Percentiles rank a stretch among this genome's conserved stretches.
These are phyloP conservation scores for Delonix regia DNA, from an alignment of 306 rosid species.

Conservation along the genomic window DNA sequence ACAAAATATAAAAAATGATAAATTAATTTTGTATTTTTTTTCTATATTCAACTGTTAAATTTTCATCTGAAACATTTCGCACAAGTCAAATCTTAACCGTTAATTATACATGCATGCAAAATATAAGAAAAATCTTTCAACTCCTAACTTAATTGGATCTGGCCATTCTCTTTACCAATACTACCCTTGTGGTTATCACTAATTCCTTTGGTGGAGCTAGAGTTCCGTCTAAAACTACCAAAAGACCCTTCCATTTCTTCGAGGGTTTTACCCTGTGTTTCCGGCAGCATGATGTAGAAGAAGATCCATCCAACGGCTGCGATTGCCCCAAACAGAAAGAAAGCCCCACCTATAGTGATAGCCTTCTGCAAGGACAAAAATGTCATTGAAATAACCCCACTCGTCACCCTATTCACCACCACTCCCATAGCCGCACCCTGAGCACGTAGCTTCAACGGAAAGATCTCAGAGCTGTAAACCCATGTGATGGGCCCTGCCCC, in stretches of 20 bases:
- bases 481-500: slow-evolving; percentile 87
- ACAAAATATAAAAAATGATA: no score
- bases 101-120: no score
- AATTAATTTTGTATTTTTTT: no score
- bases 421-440: slow-evolving; percentile 79
- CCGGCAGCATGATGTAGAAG: slow-evolving; percentile 67
- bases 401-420: slow-evolving; percentile 55
- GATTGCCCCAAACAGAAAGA: slow-evolving; percentile 62
- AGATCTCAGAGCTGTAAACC: slow-evolving; percentile 84
- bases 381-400: slow-evolving; percentile 74
- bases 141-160: slow-evolving; percentile 46
- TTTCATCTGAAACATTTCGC: no score
- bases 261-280: slow-evolving; percentile 76
- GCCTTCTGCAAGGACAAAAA: slow-evolving; percentile 63
- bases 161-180: slow-evolving; percentile 31
- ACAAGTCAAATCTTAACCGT: no score
- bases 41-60: no score
- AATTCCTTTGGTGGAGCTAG: not conserved
- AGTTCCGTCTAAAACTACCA: slow-evolving; percentile 52
- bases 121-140: no score
- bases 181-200: not conserved
- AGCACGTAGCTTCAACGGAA: slow-evolving; percentile 83
- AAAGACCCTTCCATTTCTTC: slow-evolving; percentile 80
- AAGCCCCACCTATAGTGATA: slow-evolving; percentile 79
- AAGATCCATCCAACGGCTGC: slow-evolving; percentile 71